Evolutionary conservation across 306 rosid species (phyloP).

Genomic region (Quercus dentata): DNA sequence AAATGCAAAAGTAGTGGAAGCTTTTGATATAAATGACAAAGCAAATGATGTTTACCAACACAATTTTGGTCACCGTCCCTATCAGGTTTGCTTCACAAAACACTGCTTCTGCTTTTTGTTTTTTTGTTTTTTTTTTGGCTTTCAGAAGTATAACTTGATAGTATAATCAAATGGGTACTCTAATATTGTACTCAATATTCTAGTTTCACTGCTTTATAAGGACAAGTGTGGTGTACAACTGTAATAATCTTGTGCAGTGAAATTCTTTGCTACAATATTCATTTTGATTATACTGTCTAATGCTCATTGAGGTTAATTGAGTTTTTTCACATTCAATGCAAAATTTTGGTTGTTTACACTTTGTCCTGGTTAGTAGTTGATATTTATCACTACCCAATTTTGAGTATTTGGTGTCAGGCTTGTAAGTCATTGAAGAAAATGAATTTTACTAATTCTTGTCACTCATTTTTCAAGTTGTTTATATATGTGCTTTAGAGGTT

Average conservation of each 20-base stretch:
- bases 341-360: not conserved
- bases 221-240: not conserved
- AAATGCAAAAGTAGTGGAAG: slow-evolving; percentile 63
- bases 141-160: not conserved
- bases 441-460: not conserved
- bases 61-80: slow-evolving; percentile 83
- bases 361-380: not conserved
- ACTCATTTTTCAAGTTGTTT: too few relatives aligned
- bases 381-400: not conserved
- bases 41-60: slow-evolving; percentile 85
- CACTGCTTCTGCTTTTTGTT: not conserved
- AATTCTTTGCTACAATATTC: not conserved
- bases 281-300: not conserved
- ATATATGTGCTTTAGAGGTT: too few relatives aligned
- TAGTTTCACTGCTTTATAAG: not conserved
- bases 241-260: not conserved
- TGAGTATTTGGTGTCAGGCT: not conserved
- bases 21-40: slow-evolving; percentile 84
- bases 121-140: not conserved
- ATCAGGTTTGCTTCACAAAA: slow-evolving; percentile 47
- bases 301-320: not conserved
- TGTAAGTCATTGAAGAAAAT: not conserved
- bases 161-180: too few relatives aligned
- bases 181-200: too few relatives aligned
- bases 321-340: not conserved